Base-by-base conservation (phyloP, 2,329 filamentous ascomycete genomes). In the Pestalotiopsis sp. region DNA sequence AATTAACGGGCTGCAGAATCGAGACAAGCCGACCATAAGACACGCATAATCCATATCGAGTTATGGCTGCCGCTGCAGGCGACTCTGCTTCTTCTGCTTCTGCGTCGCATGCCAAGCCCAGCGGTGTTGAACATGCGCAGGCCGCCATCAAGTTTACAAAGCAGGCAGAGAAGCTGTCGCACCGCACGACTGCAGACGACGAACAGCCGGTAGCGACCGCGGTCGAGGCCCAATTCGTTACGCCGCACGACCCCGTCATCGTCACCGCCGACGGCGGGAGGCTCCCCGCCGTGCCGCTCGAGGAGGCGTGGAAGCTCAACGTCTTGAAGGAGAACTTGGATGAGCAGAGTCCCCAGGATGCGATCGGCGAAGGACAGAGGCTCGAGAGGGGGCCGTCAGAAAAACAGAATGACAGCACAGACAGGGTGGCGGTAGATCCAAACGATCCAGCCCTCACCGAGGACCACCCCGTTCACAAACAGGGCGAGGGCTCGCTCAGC, bases 291-390 rank as follows among this genome's bases (percentile, higher is more conserved):
- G 89, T 94, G 1, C 92, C 92, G 1, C 76, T 94, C 4, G 83
- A 87, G 39, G 92, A 95, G 80, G 92, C 92, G 1, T 84, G 88
- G 70, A 92, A 90, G 76, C 84, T 95, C 68, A 95, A 95, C 76
- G 75, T 83, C 4, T 77, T 93, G 57, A 88, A 85, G 70, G 85
- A 89, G 57, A 82, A 86, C 52, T 74, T 86, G 17, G 71, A 81
- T 14, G 74, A 76, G 12, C 73, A 72, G 13, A 49, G 41, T 13
- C 56, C 72, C 2, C 74, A 77, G 36, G 72, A 79, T 59, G 71
- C 70, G 4, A 72, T 75, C 27, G 71, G 75, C 14, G 76, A 77
- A 23, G 71, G 65, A 31, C 68, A 82, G 4, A 79, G 80, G 52
- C 27, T 58, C n/a, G n/a, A 20, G 14, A 81, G 80, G 11, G 77